A percentile compares a stretch with the other conserved stretches of the same genome.
Conservation (phyloP, 73 alveolate species). For the Durusdinium trenchii region DNA sequence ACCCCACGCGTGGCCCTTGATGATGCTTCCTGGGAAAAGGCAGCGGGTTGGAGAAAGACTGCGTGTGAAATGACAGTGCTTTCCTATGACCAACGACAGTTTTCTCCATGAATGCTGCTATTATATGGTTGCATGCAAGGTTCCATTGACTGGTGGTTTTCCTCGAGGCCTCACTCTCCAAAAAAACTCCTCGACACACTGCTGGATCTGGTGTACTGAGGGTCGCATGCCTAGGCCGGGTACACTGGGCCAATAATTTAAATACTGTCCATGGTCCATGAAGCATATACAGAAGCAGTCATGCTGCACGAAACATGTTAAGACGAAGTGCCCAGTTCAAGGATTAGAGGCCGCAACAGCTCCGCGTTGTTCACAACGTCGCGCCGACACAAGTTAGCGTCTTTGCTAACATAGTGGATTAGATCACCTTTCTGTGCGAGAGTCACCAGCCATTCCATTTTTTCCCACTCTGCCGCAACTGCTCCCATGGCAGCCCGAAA, state of each 20-base stretch:
- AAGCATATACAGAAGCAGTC: not conserved
- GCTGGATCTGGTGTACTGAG: not conserved
- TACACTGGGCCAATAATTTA: not conserved
- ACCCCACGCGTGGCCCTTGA: conserved; percentile 14
- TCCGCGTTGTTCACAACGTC: not conserved
- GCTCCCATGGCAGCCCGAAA: not conserved
- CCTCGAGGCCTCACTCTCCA: conserved; percentile 32
- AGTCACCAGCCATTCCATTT: not conserved
- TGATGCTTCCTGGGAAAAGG: not conserved
- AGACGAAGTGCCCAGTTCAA: not conserved
- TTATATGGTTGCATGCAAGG: not conserved
- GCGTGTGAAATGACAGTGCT: too few relatives aligned
- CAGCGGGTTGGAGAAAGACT: not conserved
- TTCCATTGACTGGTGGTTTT: conserved; percentile 6
- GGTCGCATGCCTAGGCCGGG: conserved; percentile 15
- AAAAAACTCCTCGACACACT: not conserved
- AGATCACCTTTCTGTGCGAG: not conserved
- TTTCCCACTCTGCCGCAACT: not conserved
- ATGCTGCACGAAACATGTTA: not conserved
- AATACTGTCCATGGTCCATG: not conserved
- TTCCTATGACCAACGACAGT: too few relatives aligned
- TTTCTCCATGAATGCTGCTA: too few relatives aligned
- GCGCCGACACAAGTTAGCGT: not conserved
- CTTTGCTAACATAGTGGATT: not conserved
- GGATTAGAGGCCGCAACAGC: not conserved